These are phyloP conservation scores for Phialophora expanda DNA, from an alignment of 2,329 filamentous ascomycete species.

Conservation along the genomic window DNA sequence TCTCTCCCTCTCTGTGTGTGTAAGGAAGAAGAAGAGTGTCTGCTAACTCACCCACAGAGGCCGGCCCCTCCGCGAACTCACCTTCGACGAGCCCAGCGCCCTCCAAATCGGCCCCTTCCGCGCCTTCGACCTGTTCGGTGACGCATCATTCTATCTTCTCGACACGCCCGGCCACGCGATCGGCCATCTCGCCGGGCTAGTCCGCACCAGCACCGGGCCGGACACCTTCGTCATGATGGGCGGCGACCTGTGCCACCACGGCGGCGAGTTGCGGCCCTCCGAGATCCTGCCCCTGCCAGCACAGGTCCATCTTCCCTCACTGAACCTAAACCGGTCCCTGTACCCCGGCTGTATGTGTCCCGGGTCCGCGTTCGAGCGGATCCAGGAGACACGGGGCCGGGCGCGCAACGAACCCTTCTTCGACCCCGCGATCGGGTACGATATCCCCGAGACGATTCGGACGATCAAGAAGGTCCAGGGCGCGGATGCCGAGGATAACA, in stretches of 20 bases:
- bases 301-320: slow-evolving; percentile 1
- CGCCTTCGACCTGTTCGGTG: slow-evolving; percentile 49
- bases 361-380: slow-evolving; percentile 37
- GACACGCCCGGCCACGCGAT: slow-evolving; percentile 55
- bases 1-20: too few relatives aligned
- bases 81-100: slow-evolving; percentile 38
- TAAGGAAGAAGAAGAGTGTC: too few relatives aligned
- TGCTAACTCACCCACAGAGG: slow-evolving; percentile 35
- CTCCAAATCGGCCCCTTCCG: slow-evolving; percentile 45
- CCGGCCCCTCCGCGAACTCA: slow-evolving; percentile 37
- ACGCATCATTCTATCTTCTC: slow-evolving; percentile 49
- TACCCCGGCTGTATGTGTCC: slow-evolving; percentile 33
- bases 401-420: slow-evolving; percentile 34
- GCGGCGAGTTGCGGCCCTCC: slow-evolving; percentile 42
- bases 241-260: slow-evolving; percentile 56
- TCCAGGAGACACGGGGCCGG: slow-evolving; percentile 34
- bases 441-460: slow-evolving; percentile 37
- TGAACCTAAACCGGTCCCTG: not conserved
- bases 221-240: slow-evolving; percentile 56
- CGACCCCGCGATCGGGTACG: slow-evolving; percentile 33
- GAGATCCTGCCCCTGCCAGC: slow-evolving; percentile 6
- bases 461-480: slow-evolving; percentile 39
- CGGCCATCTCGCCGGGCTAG: slow-evolving; percentile 58
- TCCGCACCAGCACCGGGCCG: slow-evolving; percentile 51
- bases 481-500: slow-evolving; percentile 40